A percentile compares a stretch with the other conserved stretches of the same genome.
Evolutionary conservation across 2,329 filamentous ascomycete genomes (phyloP).

Genomic region (Aplosporella prunicola): DNA sequence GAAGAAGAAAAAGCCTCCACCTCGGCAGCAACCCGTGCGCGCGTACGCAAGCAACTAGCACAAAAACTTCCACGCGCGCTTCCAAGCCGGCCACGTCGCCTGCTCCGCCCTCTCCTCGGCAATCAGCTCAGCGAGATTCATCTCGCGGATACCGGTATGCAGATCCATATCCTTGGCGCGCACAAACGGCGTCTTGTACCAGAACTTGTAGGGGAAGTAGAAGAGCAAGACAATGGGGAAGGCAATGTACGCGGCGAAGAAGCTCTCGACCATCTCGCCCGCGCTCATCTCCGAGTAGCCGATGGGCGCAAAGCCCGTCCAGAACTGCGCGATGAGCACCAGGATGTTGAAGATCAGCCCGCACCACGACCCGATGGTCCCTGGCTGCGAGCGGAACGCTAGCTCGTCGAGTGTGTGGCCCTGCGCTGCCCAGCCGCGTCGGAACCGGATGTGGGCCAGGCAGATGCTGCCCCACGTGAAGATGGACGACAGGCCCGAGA

Average conservation of each 20-base stretch:
- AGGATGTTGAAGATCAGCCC: constrained; percentile 31
- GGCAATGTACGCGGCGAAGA: constrained; percentile 45
- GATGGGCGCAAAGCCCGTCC: constrained; percentile 68
- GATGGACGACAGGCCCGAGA: constrained; percentile 63
- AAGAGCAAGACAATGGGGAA: constrained; percentile 12
- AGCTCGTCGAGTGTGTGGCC: constrained; percentile 35
- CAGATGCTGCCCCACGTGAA: constrained; percentile 82
- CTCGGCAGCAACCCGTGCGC: no score
- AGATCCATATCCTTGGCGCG: constrained; percentile 70
- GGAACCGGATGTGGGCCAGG: constrained; percentile 86
- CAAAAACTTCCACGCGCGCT: constrained; percentile 40
- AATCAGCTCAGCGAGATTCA: constrained; percentile 70
- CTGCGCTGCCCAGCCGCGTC: constrained; percentile 38
- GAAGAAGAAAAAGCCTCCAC: no score
- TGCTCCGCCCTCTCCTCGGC: constrained; percentile 71
- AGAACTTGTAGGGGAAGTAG: constrained; percentile 63
- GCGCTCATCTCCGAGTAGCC: constrained; percentile 41
- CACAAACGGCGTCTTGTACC: constrained; percentile 59
- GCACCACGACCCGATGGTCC: constrained; percentile 32
- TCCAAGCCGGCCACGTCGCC: constrained; percentile 41
- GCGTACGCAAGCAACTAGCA: no score
- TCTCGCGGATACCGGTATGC: constrained; percentile 72
- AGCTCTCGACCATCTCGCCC: constrained; percentile 47
- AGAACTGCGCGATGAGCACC: constrained; percentile 34
- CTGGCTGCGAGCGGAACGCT: constrained; percentile 33